Percentiles rank a stretch among this genome's conserved stretches.
These are phyloP conservation scores for Borovskyia barvae DNA, from an alignment of 208 protist genomes.

Conservation along the genomic window DNA sequence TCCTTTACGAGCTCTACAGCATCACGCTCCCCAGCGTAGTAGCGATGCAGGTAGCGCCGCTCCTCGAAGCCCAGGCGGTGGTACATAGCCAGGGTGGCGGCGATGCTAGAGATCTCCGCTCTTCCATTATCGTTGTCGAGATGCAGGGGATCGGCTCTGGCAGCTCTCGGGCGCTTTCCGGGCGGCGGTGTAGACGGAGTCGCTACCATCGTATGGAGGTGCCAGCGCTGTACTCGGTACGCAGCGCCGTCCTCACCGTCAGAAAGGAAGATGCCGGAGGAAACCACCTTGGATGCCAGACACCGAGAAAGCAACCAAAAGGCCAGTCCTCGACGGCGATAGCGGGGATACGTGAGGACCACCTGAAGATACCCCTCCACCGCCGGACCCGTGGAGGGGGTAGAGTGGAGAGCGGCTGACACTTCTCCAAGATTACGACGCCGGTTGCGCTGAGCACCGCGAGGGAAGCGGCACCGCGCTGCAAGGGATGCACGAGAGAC, in stretches of 20 bases:
- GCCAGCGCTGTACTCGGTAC: slow-evolving; percentile 42
- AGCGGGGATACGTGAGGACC: slow-evolving; percentile 32
- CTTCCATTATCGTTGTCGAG: too few species aligned
- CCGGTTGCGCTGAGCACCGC: neutral
- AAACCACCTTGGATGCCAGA: neutral
- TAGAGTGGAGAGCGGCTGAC: too few species aligned
- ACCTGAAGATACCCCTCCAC: slow-evolving; percentile 84
- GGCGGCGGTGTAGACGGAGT: neutral
- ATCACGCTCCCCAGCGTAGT: slow-evolving; percentile 53
- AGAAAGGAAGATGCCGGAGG: slow-evolving; percentile 8
- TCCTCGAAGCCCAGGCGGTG: slow-evolving; percentile 40
- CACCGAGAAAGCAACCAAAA: slow-evolving; percentile 29
- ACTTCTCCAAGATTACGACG: too few species aligned
- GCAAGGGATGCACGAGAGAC: too few species aligned
- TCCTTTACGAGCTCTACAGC: slow-evolving; percentile 67
- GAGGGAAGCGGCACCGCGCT: neutral
- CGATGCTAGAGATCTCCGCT: neutral
- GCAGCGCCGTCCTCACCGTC: neutral
- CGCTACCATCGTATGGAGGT: slow-evolving; percentile 60
- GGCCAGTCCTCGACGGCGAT: slow-evolving; percentile 40
- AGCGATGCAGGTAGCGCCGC: slow-evolving; percentile 41
- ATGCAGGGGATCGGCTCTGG: neutral
- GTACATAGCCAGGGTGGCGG: slow-evolving; percentile 48
- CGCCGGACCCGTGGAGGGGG: too few species aligned
- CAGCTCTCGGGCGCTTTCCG: neutral